phyloP scores from a whole-genome alignment of 371 early-diverging fungal species.

The Entomophthora muscae region DNA sequence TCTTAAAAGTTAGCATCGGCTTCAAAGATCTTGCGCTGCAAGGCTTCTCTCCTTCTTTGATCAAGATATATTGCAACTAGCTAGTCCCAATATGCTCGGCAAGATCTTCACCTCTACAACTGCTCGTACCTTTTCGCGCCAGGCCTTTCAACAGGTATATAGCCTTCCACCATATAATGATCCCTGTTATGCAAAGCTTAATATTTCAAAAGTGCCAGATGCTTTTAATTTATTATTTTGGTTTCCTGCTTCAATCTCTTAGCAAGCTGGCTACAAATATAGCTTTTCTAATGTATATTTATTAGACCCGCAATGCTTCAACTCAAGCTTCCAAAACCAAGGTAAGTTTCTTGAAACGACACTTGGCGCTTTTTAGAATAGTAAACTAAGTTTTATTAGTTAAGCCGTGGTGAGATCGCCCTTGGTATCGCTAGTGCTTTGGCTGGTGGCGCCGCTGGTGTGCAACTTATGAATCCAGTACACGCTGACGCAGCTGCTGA shows the following conservation, averaged over 20 bases:
- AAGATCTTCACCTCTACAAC: not conserved
- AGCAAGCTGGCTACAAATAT: not conserved
- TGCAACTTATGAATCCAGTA: slow-evolving; percentile 29
- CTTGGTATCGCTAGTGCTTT: slow-evolving; percentile 8
- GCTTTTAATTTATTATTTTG: not conserved
- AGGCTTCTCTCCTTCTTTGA: not conserved
- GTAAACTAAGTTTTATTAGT: not conserved
- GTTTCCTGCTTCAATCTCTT: not conserved
- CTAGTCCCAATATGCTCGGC: not conserved
- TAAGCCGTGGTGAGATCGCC: not conserved
- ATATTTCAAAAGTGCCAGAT: not conserved
- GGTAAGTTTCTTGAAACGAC: not conserved
- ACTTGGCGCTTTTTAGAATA: not conserved
- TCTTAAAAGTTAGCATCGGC: no score
- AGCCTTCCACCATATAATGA: not conserved
- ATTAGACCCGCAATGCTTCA: not conserved
- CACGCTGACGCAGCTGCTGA: slow-evolving; percentile 67
- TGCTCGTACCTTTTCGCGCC: not conserved
- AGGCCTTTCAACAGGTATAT: not conserved
- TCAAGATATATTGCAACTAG: not conserved
- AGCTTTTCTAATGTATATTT: not conserved
- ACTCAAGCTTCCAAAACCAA: not conserved
- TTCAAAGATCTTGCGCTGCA: no score
- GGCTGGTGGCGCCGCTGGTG: slow-evolving; percentile 29
- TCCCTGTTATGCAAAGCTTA: not conserved